phyloP scores from a whole-genome alignment of 345 rosid species.

The Heritiera littoralis region DNA sequence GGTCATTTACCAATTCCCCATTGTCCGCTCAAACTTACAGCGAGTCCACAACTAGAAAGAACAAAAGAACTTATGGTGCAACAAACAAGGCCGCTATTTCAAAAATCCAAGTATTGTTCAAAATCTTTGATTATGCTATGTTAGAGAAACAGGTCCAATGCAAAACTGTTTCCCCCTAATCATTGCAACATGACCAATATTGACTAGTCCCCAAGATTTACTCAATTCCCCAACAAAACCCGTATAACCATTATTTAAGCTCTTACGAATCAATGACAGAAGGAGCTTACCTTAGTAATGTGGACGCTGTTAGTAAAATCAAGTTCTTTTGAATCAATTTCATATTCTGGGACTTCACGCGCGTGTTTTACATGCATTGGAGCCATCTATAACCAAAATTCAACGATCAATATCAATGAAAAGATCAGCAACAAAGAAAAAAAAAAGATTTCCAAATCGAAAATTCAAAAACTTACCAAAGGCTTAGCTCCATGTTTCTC shows the following conservation, averaged over 20 bases:
- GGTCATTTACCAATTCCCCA: neutral
- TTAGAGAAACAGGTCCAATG: neutral
- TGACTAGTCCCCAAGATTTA: neutral
- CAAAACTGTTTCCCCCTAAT: neutral
- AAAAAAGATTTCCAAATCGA: neutral
- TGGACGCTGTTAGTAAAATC: conserved; percentile 80
- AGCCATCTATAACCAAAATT: conserved; percentile 52
- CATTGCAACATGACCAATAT: neutral
- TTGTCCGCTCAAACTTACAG: neutral
- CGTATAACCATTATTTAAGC: neutral
- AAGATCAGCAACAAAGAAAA: neutral
- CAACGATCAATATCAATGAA: neutral
- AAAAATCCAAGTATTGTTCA: neutral
- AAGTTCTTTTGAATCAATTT: conserved; percentile 70
- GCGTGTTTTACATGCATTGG: conserved; percentile 89
- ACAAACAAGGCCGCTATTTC: neutral
- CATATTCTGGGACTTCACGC: conserved; percentile 92
- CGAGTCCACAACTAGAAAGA: neutral
- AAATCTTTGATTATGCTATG: neutral
- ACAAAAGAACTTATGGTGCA: neutral
- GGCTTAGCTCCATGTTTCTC: conserved; percentile 81
- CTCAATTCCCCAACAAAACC: neutral
- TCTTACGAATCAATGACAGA: neutral
- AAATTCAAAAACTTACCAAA: conserved; percentile 49
- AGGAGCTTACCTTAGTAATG: conserved; percentile 61